These are phyloP conservation scores for Dendrobium catenatum DNA, from an alignment of 106 monocot species.

Conservation along the genomic window DNA sequence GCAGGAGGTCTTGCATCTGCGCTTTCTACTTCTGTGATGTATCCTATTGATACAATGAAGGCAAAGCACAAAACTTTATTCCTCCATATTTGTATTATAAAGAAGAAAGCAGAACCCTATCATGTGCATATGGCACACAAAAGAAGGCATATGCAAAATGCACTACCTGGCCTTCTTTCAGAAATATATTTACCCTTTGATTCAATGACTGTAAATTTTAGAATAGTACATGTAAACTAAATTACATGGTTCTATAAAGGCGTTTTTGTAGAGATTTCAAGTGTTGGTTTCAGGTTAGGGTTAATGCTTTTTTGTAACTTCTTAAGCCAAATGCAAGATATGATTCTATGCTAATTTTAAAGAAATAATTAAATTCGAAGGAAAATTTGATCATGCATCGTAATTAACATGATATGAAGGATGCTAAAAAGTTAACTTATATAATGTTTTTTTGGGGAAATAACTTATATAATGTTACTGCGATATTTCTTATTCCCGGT, in stretches of 20 bases:
- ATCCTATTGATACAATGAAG: constrained; percentile 63
- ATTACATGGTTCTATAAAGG: background rate
- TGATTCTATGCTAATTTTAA: background rate
- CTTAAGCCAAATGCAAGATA: background rate
- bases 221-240: background rate
- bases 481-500: background rate
- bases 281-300: background rate
- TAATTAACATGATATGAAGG: background rate
- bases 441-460: too few species aligned
- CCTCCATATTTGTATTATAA: constrained; percentile 3
- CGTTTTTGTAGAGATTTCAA: background rate
- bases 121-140: background rate
- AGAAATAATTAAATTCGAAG: background rate
- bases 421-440: background rate
- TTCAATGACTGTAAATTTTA: background rate
- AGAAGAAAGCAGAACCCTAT: background rate
- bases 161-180: background rate
- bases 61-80: constrained; percentile 8
- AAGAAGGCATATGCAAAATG: background rate
- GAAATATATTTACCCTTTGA: background rate
- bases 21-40: constrained; percentile 47
- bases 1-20: constrained; percentile 65
- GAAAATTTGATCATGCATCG: background rate
- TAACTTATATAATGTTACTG: background rate
- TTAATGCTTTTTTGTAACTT: background rate